Evolutionary conservation across 345 rosid species (phyloP).

Genomic region (Pugionium dolabratum): DNA sequence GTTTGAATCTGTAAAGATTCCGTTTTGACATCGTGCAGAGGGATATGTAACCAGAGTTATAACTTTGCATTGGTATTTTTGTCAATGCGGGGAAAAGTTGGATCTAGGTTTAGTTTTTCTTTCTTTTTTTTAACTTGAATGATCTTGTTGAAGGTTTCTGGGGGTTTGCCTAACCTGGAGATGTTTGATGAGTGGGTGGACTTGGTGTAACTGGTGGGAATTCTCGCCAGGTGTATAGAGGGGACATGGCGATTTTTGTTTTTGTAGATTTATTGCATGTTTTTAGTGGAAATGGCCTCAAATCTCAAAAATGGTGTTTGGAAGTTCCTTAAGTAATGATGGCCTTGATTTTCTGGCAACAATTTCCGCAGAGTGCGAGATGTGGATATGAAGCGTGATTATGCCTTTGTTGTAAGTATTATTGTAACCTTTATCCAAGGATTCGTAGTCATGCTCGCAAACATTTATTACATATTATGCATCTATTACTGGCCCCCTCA

Average conservation of each 20-base stretch:
- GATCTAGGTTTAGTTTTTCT: slow-evolving; percentile 43
- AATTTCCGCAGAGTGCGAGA: slow-evolving; percentile 95
- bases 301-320: slow-evolving; percentile 81
- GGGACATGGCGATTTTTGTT: slow-evolving; percentile 37
- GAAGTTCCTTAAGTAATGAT: slow-evolving; percentile 85
- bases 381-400: slow-evolving; percentile 99
- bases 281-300: slow-evolving; percentile 74
- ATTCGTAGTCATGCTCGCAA: neutral
- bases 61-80: slow-evolving; percentile 13
- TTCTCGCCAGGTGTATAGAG: slow-evolving; percentile 40
- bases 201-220: slow-evolving; percentile 48
- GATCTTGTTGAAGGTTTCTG: slow-evolving; percentile 99
- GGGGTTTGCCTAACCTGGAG: slow-evolving; percentile 90
- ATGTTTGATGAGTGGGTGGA: slow-evolving; percentile 91
- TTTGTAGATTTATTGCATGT: slow-evolving; percentile 65
- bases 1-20: slow-evolving; percentile 3
- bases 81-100: slow-evolving; percentile 22
- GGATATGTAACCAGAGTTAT: neutral
- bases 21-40: neutral
- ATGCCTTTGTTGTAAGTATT: slow-evolving; percentile 87
- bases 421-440: neutral
- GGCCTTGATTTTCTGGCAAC: slow-evolving; percentile 99
- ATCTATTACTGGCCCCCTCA: neutral
- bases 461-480: slow-evolving; percentile 23
- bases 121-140: slow-evolving; percentile 67